A percentile compares a stretch with the other conserved stretches of the same genome.
Evolutionary conservation across 2,329 filamentous ascomycete species (phyloP).

Genomic region (Cladosporium sp.): DNA sequence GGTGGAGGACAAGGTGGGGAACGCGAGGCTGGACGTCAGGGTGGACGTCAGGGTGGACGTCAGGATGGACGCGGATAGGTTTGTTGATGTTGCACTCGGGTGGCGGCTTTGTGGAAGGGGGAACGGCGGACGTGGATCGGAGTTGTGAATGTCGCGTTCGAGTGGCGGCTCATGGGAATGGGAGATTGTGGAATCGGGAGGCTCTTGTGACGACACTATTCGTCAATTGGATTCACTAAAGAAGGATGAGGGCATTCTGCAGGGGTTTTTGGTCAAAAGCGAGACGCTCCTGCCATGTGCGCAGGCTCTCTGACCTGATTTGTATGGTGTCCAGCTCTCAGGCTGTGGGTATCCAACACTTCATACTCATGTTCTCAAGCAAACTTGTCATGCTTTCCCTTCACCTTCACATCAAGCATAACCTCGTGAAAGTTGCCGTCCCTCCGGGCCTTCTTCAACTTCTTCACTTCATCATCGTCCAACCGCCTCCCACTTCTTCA

Average conservation of each 20-base stretch:
- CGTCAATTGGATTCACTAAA: background rate
- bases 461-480: slow-evolving; percentile 76
- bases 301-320: background rate
- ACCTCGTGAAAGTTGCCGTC: slow-evolving; percentile 90
- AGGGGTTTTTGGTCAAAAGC: background rate
- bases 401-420: slow-evolving; percentile 80
- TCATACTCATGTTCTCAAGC: slow-evolving; percentile 26
- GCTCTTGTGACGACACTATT: background rate
- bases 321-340: too few species aligned
- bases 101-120: too few species aligned
- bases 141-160: too few species aligned
- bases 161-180: too few species aligned
- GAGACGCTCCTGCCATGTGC: background rate
- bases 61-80: too few species aligned
- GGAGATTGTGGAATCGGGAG: background rate
- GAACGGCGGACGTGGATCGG: too few species aligned
- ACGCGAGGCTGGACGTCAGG: too few species aligned
- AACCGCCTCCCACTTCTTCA: slow-evolving; percentile 27
- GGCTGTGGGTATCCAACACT: background rate
- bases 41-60: too few species aligned
- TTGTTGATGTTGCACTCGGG: too few species aligned
- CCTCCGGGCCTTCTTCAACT: slow-evolving; percentile 73
- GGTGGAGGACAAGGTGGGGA: too few species aligned
- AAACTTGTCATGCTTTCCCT: slow-evolving; percentile 90
- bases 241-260: background rate